Evolutionary conservation across 192 early-diverging fungal species (phyloP).

Genomic region (Coemansia aciculifera): DNA sequence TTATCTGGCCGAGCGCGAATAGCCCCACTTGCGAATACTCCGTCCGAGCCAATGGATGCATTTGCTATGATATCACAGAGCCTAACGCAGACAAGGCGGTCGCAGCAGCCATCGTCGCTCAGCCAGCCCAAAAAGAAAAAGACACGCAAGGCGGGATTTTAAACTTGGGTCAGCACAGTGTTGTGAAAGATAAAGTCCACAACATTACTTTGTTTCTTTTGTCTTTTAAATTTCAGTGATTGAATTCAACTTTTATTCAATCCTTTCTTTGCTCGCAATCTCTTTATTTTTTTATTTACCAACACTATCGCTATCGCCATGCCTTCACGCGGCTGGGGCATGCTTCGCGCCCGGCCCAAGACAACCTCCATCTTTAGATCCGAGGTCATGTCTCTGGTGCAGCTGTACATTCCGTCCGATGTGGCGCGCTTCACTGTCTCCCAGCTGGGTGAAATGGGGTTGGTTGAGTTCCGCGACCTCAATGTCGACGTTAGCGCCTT

Average conservation of each 20-base stretch:
- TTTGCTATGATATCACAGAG: constrained; percentile 17
- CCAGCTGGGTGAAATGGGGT: constrained; percentile 93
- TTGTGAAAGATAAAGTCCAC: too few species aligned
- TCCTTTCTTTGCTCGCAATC: background rate
- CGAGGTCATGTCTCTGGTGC: constrained; percentile 92
- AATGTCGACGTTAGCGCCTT: constrained; percentile 95
- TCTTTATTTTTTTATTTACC: background rate
- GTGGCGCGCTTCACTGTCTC: constrained; percentile 88
- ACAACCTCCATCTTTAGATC: constrained; percentile 77
- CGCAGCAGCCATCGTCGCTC: constrained; percentile 1
- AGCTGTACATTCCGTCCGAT: constrained; percentile 95
- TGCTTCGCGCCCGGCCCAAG: constrained; percentile 44
- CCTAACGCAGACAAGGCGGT: background rate
- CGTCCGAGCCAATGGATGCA: background rate
- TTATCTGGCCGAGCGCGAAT: background rate
- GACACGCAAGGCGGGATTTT: constrained; percentile 38
- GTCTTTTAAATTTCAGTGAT: background rate
- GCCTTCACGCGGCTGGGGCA: constrained; percentile 47
- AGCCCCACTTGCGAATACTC: background rate
- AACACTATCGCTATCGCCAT: constrained; percentile 11
- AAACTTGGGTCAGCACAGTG: background rate
- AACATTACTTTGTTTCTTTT: background rate
- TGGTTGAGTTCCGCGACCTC: constrained; percentile 93
- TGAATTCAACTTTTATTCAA: background rate
- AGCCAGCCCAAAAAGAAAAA: constrained; percentile 35